Base-by-base conservation (phyloP, 441 rosid genomes). In the Erysimum pusillum region DNA sequence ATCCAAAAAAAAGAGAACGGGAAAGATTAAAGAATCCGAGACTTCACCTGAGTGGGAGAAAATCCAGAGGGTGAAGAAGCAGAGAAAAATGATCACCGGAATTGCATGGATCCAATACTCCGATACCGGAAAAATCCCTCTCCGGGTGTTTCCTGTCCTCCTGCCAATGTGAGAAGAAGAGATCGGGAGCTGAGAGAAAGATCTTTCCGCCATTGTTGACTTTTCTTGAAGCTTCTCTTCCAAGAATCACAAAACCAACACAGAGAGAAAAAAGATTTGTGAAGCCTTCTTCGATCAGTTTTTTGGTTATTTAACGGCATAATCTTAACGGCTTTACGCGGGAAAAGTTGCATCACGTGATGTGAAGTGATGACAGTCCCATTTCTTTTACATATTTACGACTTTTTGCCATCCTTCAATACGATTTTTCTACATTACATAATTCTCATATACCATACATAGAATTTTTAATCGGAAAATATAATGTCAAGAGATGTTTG, bases 31-130 rank as follows among this genome's bases (percentile, higher is more conserved):
- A 31, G 74, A 57, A 44, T 41, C 64, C 0, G 49, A 15, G 45
- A 53, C n/a, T 10, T 32, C 61, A 91, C 94, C 94, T 71, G 94
- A 87, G 73, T 66, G 73, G 57, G 93, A 88, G 82, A 86, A 83
- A 75, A 81, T 78, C 93, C 93, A 91, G 60, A 88, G 95, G 15
- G 78, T 78, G 84, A 86, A 76, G 85, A 87, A 67, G 58, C 85
- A 81, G 76, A 88, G 78, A n/a, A 87, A 62, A 15, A 85, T 60
- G 58, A 85, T 58, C 39, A 79, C 51, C 36, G 91, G 95, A 82
- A 91, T 79, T 17, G 73, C 80, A 56, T 87, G 93, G 69, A 88
- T 59, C 84, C 81, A 82, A 57, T 74, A 82, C 71, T 75, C 79
- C 0, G 80, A 56, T 9, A 67, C 59, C 20, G 86, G 76, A 15